Conservation (phyloP, 192 early-diverging fungal genomes). For the Allomyces javanicus region DNA sequence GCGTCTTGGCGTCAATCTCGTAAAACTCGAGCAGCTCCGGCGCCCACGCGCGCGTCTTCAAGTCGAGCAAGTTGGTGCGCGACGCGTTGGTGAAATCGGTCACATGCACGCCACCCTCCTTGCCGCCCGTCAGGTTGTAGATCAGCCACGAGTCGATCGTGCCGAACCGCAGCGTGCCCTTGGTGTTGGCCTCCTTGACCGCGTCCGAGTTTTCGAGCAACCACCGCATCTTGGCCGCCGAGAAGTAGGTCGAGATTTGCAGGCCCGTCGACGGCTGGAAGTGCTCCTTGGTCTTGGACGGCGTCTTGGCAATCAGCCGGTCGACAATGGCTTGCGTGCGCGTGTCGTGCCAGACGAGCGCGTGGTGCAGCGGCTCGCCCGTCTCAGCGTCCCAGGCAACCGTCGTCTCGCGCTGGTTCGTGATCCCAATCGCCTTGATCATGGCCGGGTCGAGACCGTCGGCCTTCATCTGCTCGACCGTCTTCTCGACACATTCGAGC, state of each 20-base stretch:
- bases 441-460: slow-evolving; percentile 31
- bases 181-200: slow-evolving; percentile 52
- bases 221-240: slow-evolving; percentile 80
- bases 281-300: slow-evolving; percentile 19
- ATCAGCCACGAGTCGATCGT: slow-evolving; percentile 89
- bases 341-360: slow-evolving; percentile 81
- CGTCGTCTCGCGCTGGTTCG: slow-evolving; percentile 86
- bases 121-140: slow-evolving; percentile 75
- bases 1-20: slow-evolving; percentile 28
- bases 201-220: slow-evolving; percentile 59
- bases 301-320: slow-evolving; percentile 30
- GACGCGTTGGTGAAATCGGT: slow-evolving; percentile 89
- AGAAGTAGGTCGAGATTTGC: slow-evolving; percentile 81
- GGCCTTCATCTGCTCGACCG: slow-evolving; percentile 37
- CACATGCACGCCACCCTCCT: slow-evolving; percentile 44
- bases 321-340: slow-evolving; percentile 60
- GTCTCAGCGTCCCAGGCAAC: slow-evolving; percentile 71
- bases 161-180: slow-evolving; percentile 57
- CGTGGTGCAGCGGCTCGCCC: slow-evolving; percentile 59
- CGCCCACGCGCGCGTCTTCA: slow-evolving; percentile 64
- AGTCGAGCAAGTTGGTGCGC: slow-evolving; percentile 88
- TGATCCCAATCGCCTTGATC: slow-evolving; percentile 63
- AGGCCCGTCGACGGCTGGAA: slow-evolving; percentile 52
- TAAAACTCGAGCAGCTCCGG: slow-evolving; percentile 57
- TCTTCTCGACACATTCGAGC: slow-evolving; percentile 41